Evolutionary conservation across 2,329 filamentous ascomycete genomes (phyloP), one percentile per base, ranked within the genome.

Genomic region (Fusarium sororula): DNA sequence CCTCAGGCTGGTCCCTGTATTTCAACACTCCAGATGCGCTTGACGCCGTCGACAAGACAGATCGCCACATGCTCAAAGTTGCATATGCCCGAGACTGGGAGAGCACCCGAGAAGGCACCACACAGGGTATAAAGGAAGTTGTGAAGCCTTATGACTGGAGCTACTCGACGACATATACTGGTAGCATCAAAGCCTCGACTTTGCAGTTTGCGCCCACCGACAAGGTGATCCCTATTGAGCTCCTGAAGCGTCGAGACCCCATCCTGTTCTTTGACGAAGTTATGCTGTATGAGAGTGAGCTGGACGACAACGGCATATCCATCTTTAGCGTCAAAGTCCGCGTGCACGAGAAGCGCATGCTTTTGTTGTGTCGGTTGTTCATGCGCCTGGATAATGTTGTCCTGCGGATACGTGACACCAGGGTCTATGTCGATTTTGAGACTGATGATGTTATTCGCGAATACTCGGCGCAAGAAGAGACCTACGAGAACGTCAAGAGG

Each of bases 91-190:
- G 91, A 73, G 94, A 95, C 81, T 99, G 96, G 96, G 87, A 85
- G 75, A 86, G 86, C 74, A 89, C 84, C 58, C 83, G 87, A 66
- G 94, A 95, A 81, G 91, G 92, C 82, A 93, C 93, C 77, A 92
- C 93, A 56, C 93, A 95, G 78, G 94, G 93, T 63, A 98, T 99
- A 81, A 94, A 94, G 80, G 94, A 98, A 80, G 92, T 98, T 32
- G 94, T 99, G 62, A 95, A 95, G 84, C 95, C 96, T 7, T 99
- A 97, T 81, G 96, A 99, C 84, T 99, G 96, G 96, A 98, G 94
- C 71, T 99, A 98, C 84, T 96, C 91, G 75, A 98, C 96, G 41
- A 89, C 92, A 75, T 99, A 98, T 83, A 89, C 88, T 64, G 96
- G 96, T 57, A 94, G 92, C 7, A 83, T 92, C 45, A 80, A 84